Conservation (phyloP, 2,329 filamentous ascomycete species). For the Colletotrichum sublineola region DNA sequence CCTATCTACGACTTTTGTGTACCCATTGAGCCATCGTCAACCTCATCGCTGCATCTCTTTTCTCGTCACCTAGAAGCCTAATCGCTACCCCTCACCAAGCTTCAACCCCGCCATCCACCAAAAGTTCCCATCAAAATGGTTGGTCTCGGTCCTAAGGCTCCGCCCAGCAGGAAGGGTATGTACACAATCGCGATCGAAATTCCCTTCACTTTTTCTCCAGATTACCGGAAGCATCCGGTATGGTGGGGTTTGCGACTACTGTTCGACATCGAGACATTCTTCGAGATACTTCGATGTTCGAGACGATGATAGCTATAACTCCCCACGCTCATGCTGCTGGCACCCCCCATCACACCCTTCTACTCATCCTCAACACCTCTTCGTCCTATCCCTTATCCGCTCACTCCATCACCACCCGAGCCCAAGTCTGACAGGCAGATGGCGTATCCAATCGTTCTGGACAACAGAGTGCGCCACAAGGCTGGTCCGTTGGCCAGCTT, state of each 20-base stretch:
- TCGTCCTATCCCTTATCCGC: slow-evolving; percentile 15
- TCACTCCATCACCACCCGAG: slow-evolving; percentile 20
- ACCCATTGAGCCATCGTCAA: neutral
- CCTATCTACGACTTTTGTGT: slow-evolving; percentile 3
- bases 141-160: slow-evolving; percentile 64
- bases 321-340: slow-evolving; percentile 12
- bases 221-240: neutral
- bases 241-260: slow-evolving; percentile 6
- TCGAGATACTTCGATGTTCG: slow-evolving; percentile 23
- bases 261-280: slow-evolving; percentile 19
- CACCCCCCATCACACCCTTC: slow-evolving; percentile 32
- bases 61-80: slow-evolving; percentile 8
- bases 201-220: slow-evolving; percentile 25
- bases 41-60: slow-evolving; percentile 9
- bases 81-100: slow-evolving; percentile 39
- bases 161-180: slow-evolving; percentile 76
- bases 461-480: slow-evolving; percentile 32
- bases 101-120: slow-evolving; percentile 49
- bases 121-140: slow-evolving; percentile 58
- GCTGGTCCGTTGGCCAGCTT: slow-evolving; percentile 25
- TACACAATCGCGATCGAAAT: slow-evolving; percentile 46
- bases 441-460: slow-evolving; percentile 5
- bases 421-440: slow-evolving; percentile 9
- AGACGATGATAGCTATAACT: slow-evolving; percentile 19
- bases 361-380: slow-evolving; percentile 36